phyloP scores from a whole-genome alignment of 345 rosid species.

The Clarkia xantiana region DNA sequence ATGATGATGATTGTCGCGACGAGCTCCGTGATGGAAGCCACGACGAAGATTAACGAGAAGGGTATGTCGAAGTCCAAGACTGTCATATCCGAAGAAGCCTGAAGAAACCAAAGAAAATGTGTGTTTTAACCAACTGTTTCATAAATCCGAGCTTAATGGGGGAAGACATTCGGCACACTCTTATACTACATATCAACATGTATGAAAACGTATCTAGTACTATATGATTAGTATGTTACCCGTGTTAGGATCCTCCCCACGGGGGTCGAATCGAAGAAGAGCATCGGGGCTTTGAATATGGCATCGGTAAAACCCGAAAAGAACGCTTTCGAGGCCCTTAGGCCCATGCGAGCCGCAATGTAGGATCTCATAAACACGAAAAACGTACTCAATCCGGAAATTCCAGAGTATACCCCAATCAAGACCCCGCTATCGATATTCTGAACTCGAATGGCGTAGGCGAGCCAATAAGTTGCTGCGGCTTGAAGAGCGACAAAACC shows the following conservation, averaged over 20 bases:
- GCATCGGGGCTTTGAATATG: conserved; percentile 59
- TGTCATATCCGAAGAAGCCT: conserved; percentile 79
- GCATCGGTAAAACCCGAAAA: conserved; percentile 51
- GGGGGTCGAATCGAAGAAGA: conserved; percentile 70
- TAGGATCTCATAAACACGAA: conserved; percentile 32
- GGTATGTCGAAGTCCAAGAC: conserved; percentile 52
- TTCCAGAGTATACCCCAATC: conserved; percentile 44
- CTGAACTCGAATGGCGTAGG: conserved; percentile 43
- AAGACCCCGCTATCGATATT: conserved; percentile 21
- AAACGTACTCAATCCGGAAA: conserved; percentile 39
- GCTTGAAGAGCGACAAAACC: conserved; percentile 43
- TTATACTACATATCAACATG: too few species aligned
- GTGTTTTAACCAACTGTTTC: too few species aligned
- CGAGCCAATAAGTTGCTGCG: conserved; percentile 64
- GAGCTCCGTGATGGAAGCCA: conserved; percentile 26
- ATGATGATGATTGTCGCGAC: conserved; percentile 27
- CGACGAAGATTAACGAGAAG: conserved; percentile 26
- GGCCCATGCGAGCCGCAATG: conserved; percentile 36
- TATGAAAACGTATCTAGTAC: neutral
- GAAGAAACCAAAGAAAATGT: too few species aligned
- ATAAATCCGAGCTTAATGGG: too few species aligned
- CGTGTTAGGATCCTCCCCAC: conserved; percentile 62
- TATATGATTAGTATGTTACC: conserved; percentile 22
- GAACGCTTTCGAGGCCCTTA: conserved; percentile 55
- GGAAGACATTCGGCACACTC: too few species aligned